Evolutionary conservation across 202 grass and related monocot species (phyloP), one percentile per base, ranked within the genome.

Genomic region (Eragrostis tef): DNA sequence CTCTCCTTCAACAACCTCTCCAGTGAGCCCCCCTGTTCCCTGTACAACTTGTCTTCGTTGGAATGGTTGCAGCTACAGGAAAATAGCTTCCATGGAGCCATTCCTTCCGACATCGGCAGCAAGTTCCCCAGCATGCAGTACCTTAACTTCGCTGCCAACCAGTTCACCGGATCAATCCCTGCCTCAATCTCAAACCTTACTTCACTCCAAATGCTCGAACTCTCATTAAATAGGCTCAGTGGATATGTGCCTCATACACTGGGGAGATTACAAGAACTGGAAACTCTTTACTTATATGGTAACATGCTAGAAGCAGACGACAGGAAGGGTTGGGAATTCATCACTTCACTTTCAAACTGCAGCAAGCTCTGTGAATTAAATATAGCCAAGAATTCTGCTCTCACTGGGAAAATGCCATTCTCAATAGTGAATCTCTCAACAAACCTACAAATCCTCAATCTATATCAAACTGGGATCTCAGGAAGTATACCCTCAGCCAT

Each of bases 101-200:
- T 86, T 13, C 66, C 52, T 13, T 1, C 31, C 0, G 49, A 71
- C 5, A 75, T 81, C 1, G 69, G 68, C 1, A 42, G 6, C 9
- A 77, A 3, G 29, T 58, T 89, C 49, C 75, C 41, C 3, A 12
- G 15, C 26, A 11, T 87, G 0, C 4, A 3, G 11, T 2, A 1
- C 1, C 1, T 88, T 31, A 1, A 0, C 3, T 9, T 88, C 21
- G 2, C 1, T 5, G 0, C 0, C 0, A 88, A 89, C 71, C 42
- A 22, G 1, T 85, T 84, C 31, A 65, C 9, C 2, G 73, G 86
- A 7, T 0, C 15, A 0, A 73, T 88, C 46, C 81, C 86, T 70
- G 0, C 22, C 48, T 85, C 81, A n/a, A 0, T 84, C 4, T 74
- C 61, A 26, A 89, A 89, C 70, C 67, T 78, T 1, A 78, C 87